Conservation (phyloP, 2,329 filamentous ascomycete species). For the Fusarium poae region DNA sequence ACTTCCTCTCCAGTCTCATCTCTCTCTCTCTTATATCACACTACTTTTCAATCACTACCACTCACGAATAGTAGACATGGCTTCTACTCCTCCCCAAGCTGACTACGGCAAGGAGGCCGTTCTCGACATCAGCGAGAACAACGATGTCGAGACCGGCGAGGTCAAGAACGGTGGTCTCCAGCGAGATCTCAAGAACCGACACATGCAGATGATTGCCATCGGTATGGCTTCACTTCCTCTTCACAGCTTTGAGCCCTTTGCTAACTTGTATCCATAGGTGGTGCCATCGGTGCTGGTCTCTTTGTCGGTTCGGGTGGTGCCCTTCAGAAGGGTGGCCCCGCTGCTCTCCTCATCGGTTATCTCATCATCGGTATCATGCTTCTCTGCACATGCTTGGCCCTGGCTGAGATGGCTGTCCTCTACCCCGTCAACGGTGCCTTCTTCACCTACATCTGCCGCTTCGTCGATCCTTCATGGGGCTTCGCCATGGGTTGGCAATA, state of each 20-base stretch:
- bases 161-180: slow-evolving; percentile 41
- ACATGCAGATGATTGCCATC: slow-evolving; percentile 98
- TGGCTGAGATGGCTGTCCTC: slow-evolving; percentile 91
- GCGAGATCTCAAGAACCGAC: slow-evolving; percentile 81
- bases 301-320: slow-evolving; percentile 87
- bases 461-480: slow-evolving; percentile 92
- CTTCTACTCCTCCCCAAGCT: slow-evolving; percentile 31
- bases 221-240: slow-evolving; percentile 50
- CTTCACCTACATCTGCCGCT: slow-evolving; percentile 89
- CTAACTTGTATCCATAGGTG: slow-evolving; percentile 34
- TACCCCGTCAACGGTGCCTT: slow-evolving; percentile 95
- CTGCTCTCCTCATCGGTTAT: slow-evolving; percentile 84
- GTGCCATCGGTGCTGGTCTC: slow-evolving; percentile 76
- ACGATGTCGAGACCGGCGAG: slow-evolving; percentile 42
- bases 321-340: slow-evolving; percentile 79
- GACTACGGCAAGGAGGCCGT: slow-evolving; percentile 43
- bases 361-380: slow-evolving; percentile 46
- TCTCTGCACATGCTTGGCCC: slow-evolving; percentile 79
- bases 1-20: not conserved
- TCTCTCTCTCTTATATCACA: slow-evolving; percentile 11
- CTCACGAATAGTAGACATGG: slow-evolving; percentile 24
- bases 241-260: not conserved
- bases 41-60: slow-evolving; percentile 6
- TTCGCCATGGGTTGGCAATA: slow-evolving; percentile 98
- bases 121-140: slow-evolving; percentile 31